Evolutionary conservation across 441 rosid genomes (phyloP).

Genomic region (Croton laevigatus): DNA sequence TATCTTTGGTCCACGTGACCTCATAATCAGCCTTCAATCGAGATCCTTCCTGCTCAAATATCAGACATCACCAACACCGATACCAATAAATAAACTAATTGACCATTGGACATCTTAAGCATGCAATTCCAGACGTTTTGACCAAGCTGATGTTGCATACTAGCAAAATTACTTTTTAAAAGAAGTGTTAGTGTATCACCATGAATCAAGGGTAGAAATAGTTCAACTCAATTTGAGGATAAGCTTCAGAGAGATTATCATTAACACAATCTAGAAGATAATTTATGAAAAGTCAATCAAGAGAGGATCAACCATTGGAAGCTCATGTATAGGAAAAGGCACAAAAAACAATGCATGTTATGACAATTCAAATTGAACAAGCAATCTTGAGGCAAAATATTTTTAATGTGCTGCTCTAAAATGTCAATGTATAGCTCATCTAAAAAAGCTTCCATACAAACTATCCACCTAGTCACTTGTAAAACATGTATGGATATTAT

Average conservation of each 20-base stretch:
- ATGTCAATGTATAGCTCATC: not conserved
- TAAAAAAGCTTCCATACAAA: not conserved
- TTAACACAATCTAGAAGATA: not conserved
- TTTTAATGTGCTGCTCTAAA: not conserved
- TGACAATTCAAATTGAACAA: not conserved
- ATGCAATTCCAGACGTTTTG: conserved; percentile 5
- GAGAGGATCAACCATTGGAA: not conserved
- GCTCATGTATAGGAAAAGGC: not conserved
- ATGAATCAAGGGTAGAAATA: not conserved
- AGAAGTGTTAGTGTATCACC: not conserved
- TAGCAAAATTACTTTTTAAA: not conserved
- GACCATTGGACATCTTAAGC: conserved; percentile 2
- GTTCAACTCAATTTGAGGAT: not conserved
- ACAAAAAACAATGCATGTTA: not conserved
- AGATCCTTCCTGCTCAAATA: conserved; percentile 69
- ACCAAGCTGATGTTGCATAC: not conserved
- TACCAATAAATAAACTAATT: not conserved
- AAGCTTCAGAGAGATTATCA: not conserved
- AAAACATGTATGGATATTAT: not conserved
- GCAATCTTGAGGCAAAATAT: not conserved
- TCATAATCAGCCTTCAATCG: conserved; percentile 79
- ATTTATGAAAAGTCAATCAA: not conserved
- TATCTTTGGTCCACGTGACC: conserved; percentile 78
- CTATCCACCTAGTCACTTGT: not conserved
- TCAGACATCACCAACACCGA: conserved; percentile 6